Percentiles rank a stretch among this genome's conserved stretches.
These are phyloP conservation scores for Phellopilus nigrolimitatus DNA, from an alignment of 1,284 basidiomycete species.

Conservation along the genomic window DNA sequence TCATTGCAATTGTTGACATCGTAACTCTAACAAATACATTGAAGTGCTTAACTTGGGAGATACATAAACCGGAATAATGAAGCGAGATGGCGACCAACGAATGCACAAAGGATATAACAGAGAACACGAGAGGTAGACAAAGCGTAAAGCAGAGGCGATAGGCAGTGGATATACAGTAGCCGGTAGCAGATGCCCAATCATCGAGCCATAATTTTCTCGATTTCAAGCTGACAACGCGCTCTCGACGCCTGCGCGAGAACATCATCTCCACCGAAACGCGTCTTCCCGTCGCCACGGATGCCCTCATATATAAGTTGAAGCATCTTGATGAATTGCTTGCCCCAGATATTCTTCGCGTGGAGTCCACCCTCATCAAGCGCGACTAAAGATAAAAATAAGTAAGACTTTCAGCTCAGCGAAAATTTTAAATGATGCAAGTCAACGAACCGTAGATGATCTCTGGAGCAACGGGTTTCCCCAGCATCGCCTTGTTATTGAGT, in stretches of 20 bases:
- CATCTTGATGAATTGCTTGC: conserved; percentile 76
- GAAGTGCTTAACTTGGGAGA: neutral
- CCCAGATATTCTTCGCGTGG: conserved; percentile 60
- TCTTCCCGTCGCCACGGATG: conserved; percentile 48
- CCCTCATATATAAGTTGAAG: conserved; percentile 63
- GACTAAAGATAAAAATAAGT: conserved; percentile 34
- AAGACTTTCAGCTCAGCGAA: conserved; percentile 21
- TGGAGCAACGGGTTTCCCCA: conserved; percentile 52
- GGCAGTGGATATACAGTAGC: neutral
- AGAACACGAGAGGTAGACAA: neutral
- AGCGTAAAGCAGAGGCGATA: neutral
- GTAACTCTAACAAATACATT: neutral
- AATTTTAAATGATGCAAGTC: conserved; percentile 22
- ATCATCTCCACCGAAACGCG: conserved; percentile 45
- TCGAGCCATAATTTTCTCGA: conserved; percentile 52
- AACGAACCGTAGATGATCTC: conserved; percentile 61
- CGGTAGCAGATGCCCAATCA: neutral
- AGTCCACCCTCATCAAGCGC: conserved; percentile 72
- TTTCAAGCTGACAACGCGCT: conserved; percentile 54
- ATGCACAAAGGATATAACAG: neutral
- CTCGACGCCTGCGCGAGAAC: conserved; percentile 58
- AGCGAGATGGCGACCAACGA: neutral
- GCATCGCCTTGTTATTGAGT: conserved; percentile 43
- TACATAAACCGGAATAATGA: neutral
- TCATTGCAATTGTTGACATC: no score